Evolutionary conservation across 2,329 filamentous ascomycete species (phyloP).

Genomic region (Berkeleyomyces rouxiae): DNA sequence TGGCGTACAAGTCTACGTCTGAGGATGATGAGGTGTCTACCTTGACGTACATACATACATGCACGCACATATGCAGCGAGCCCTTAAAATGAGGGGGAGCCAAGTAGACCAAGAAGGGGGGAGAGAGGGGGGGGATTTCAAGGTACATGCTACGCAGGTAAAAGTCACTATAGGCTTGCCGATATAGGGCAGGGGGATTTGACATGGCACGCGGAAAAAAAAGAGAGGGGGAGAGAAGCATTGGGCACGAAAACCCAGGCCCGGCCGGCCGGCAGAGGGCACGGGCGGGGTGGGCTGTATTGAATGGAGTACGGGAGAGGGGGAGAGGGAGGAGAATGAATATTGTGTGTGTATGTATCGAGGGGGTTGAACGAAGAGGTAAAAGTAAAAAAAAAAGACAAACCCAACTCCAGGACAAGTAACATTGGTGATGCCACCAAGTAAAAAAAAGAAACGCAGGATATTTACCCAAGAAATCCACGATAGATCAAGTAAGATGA

Average conservation of each 20-base stretch:
- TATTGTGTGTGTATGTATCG: background rate
- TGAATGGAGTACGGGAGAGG: background rate
- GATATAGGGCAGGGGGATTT: no score
- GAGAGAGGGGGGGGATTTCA: no score
- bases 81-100: no score
- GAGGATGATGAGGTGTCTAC: no score
- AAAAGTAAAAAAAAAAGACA: background rate
- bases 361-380: background rate
- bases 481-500: background rate
- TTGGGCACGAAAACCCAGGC: background rate
- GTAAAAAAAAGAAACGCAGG: background rate
- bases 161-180: no score
- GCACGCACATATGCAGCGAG: no score
- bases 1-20: no score
- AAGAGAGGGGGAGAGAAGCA: background rate
- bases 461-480: background rate
- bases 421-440: background rate
- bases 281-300: background rate
- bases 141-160: no score
- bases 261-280: no score
- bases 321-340: background rate
- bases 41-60: no score
- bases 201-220: no score
- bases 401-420: background rate
- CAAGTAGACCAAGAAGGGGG: no score